Evolutionary conservation across 306 rosid genomes (phyloP).

Genomic region (Gastrolobium villosum): DNA sequence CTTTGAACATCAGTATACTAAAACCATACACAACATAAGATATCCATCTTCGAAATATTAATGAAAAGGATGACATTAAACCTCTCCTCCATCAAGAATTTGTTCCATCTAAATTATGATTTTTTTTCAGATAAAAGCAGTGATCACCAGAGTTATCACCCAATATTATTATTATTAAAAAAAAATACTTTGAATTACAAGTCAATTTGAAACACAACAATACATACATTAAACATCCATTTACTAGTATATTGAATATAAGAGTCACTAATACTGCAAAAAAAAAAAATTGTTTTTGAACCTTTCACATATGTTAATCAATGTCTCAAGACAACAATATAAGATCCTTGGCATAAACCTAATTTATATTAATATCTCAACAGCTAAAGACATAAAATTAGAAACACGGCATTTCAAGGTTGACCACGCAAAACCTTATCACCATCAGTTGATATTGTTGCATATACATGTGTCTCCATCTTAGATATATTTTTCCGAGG

Average conservation of each 20-base stretch:
- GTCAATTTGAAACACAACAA: not conserved
- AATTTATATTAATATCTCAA: not conserved
- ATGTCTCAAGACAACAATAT: not conserved
- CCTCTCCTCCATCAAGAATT: not conserved
- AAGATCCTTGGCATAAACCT: not conserved
- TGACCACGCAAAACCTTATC: not conserved
- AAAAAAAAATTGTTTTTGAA: not conserved
- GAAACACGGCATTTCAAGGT: not conserved
- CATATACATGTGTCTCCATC: not conserved
- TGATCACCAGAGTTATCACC: not conserved
- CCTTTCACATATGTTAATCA: not conserved
- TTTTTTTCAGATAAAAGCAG: not conserved
- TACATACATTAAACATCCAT: not conserved
- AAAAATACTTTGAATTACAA: not conserved
- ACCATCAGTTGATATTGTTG: not conserved
- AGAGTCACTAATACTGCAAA: not conserved
- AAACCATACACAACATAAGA: too few species aligned
- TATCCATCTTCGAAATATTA: not conserved
- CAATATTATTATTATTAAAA: not conserved
- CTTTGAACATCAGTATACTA: too few species aligned
- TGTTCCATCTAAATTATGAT: not conserved
- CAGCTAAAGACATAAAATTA: not conserved
- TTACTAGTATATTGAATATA: not conserved
- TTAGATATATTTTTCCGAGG: not conserved
- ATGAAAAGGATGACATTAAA: too few species aligned